A percentile compares a stretch with the other conserved stretches of the same genome.
Conservation (phyloP, 192 early-diverging fungal genomes). For the Geranomyces michiganensis region DNA sequence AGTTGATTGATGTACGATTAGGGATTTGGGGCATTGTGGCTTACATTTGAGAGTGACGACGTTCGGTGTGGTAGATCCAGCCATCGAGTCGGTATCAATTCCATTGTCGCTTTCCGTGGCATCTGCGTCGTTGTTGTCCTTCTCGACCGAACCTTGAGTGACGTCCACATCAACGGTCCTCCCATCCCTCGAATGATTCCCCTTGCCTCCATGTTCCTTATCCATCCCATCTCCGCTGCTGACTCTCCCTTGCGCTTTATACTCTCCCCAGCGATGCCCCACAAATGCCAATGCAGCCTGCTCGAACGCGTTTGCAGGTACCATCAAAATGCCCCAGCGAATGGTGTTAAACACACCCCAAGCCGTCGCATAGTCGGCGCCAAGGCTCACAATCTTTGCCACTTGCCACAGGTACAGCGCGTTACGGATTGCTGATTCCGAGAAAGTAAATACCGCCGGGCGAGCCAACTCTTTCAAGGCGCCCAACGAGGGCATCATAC, state of each 20-base stretch:
- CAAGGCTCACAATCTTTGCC: slow-evolving; percentile 24
- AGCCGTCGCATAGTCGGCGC: slow-evolving; percentile 31
- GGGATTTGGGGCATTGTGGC: too few relatives aligned
- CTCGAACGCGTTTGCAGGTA: slow-evolving; percentile 26
- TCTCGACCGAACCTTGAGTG: too few relatives aligned
- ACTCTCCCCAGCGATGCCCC: slow-evolving; percentile 32
- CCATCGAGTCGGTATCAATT: too few relatives aligned
- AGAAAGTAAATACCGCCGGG: slow-evolving; percentile 25
- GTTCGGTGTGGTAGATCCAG: too few relatives aligned
- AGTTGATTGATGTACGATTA: too few relatives aligned
- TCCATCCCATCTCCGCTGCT: background rate
- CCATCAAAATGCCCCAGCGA: slow-evolving; percentile 37
- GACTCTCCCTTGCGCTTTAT: slow-evolving; percentile 5
- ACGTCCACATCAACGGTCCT: background rate
- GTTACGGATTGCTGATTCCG: slow-evolving; percentile 34
- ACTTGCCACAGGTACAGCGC: slow-evolving; percentile 34
- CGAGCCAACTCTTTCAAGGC: slow-evolving; percentile 12
- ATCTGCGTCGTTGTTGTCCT: background rate
- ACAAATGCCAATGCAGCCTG: slow-evolving; percentile 21
- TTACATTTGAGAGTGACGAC: too few relatives aligned
- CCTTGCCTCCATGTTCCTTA: background rate
- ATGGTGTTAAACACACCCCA: slow-evolving; percentile 45
- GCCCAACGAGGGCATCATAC: background rate
- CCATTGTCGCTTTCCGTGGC: background rate
- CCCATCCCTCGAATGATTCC: background rate